Base-by-base conservation (phyloP, 2,329 filamentous ascomycete genomes). In the Trichoderma sp. region DNA sequence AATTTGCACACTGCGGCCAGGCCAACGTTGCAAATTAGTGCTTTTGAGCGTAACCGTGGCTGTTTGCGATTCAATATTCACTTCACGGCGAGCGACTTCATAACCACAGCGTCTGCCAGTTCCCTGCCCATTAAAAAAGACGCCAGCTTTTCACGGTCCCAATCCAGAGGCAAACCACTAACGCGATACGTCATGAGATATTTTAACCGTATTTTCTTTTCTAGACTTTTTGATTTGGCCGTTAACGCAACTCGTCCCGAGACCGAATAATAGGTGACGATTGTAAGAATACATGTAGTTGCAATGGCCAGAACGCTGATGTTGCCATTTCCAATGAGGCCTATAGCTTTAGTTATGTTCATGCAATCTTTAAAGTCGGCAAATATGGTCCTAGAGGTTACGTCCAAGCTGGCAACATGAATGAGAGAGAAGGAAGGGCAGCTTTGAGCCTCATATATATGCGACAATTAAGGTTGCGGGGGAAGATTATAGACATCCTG, bases 61-160 rank as follows among this genome's bases (percentile, higher is more conserved):
- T 19, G 29, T 42, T 5, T 42, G 22, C 7, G 54, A 19, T 12
- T 39, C 29, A 7, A 45, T 17, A 10, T 64, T 32, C 9, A 22
- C 59, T 22, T 17, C 48, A 4, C 37, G 19, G 22, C 45, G n/a
- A 37, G 5, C 4, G 69, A 60, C 2, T 35, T 6, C 15, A 37
- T 54, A 15, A n/a, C 32, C 3, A 70, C 15, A 2, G 5, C 19
- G 42, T 70, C 67, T 32, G 59, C 34, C 13, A 70, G 35, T 45
- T 69, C n/a, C n/a, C 34, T 35, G n/a, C 5, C n/a, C 32, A 2
- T 19, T 17, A 67, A 35, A 27, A 60, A 45, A 7, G 22, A 13
- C 3, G 17, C 1, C 9, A 67, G 17, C n/a, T 29, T 15, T 12
- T 60, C 22, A 25, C 0, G 10, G 5, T 53, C 25, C 64, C 64